Evolutionary conservation across 2,329 filamentous ascomycete genomes (phyloP).

Genomic region (Ambrosiella cleistominuta): DNA sequence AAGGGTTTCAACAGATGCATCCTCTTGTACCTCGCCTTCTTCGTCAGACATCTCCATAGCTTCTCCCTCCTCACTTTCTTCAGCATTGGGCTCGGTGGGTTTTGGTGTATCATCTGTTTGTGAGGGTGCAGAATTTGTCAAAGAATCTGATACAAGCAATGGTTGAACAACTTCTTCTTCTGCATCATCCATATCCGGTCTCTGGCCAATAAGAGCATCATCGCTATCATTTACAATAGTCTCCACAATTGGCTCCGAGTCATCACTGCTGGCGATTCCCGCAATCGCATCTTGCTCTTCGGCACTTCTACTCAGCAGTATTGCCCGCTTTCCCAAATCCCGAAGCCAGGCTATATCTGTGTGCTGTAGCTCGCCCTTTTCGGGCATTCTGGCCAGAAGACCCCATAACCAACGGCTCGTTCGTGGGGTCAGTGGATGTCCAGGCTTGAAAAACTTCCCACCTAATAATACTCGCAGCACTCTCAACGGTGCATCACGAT

Average conservation of each 20-base stretch:
- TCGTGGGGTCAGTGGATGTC: slow-evolving; percentile 41
- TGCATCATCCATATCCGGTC: neutral
- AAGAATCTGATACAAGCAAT: neutral
- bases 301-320: slow-evolving; percentile 38
- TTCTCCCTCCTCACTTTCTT: slow-evolving; percentile 15
- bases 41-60: slow-evolving; percentile 28
- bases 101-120: neutral
- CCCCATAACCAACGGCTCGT: slow-evolving; percentile 78
- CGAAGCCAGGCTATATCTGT: slow-evolving; percentile 59
- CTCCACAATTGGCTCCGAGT: slow-evolving; percentile 16
- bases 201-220: slow-evolving; percentile 2
- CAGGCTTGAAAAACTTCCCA: slow-evolving; percentile 43
- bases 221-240: slow-evolving; percentile 18
- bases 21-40: slow-evolving; percentile 21
- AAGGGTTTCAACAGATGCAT: slow-evolving; percentile 23
- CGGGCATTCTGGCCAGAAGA: slow-evolving; percentile 56
- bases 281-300: slow-evolving; percentile 35
- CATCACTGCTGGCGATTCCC: slow-evolving; percentile 29
- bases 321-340: slow-evolving; percentile 63
- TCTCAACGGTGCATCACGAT: slow-evolving; percentile 46
- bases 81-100: neutral
- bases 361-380: slow-evolving; percentile 56
- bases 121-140: neutral
- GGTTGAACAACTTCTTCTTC: neutral
- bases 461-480: slow-evolving; percentile 50